These are phyloP conservation scores for Aspergillus brasiliensis DNA, from an alignment of 2,329 filamentous ascomycete genomes.

Conservation along the genomic window DNA sequence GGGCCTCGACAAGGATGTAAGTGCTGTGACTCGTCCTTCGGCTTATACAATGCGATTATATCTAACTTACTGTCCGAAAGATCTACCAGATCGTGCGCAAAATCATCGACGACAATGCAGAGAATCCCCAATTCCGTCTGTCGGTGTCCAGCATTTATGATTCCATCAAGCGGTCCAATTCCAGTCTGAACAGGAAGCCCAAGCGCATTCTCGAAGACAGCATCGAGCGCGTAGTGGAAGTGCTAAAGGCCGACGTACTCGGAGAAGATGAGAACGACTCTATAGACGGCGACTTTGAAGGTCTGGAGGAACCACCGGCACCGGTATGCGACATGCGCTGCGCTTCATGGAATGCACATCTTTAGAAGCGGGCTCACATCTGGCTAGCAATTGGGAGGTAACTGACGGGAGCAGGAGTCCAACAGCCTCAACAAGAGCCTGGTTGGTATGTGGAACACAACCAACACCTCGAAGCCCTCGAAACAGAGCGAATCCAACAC, in stretches of 20 bases:
- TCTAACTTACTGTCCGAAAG: slow-evolving; percentile 34
- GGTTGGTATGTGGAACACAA: slow-evolving; percentile 61
- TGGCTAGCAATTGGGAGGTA: neutral
- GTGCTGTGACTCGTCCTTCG: slow-evolving; percentile 11
- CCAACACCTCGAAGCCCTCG: slow-evolving; percentile 39
- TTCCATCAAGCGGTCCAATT: slow-evolving; percentile 81
- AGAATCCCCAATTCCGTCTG: slow-evolving; percentile 52
- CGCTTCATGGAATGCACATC: neutral
- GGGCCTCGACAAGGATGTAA: slow-evolving; percentile 65
- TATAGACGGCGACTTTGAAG: slow-evolving; percentile 54
- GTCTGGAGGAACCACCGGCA: slow-evolving; percentile 44
- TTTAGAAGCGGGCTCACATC: neutral
- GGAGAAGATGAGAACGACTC: slow-evolving; percentile 57
- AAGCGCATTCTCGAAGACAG: slow-evolving; percentile 81
- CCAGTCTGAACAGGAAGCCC: slow-evolving; percentile 77
- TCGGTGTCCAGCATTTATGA: slow-evolving; percentile 70
- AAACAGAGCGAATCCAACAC: slow-evolving; percentile 33
- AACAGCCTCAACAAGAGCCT: slow-evolving; percentile 70
- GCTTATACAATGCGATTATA: neutral
- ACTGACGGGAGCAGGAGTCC: slow-evolving; percentile 46
- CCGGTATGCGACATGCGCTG: slow-evolving; percentile 26
- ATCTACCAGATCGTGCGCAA: slow-evolving; percentile 80
- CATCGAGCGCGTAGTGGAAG: slow-evolving; percentile 77
- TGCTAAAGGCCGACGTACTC: slow-evolving; percentile 66
- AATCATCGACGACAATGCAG: slow-evolving; percentile 67